Base-by-base conservation (phyloP, 495 filamentous ascomycete species). In the Xylaria scruposa region DNA sequence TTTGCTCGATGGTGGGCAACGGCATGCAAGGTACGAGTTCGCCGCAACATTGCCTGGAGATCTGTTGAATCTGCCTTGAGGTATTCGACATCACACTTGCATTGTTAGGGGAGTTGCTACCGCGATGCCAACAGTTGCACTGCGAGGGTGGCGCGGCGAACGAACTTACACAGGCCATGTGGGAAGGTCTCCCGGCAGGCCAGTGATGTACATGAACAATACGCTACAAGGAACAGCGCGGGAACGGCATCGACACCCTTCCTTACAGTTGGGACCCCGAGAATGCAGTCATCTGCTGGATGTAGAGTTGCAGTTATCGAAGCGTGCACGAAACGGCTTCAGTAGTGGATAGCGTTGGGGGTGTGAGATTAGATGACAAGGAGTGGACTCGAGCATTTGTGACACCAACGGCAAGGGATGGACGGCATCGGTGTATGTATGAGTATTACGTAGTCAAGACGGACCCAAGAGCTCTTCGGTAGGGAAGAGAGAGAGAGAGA, bases 241-340 rank as follows among this genome's bases (percentile, higher is more conserved):
- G 61, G 51, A 67, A 60, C 29, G 62, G 61, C 29, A 58, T 66
- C 47, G 53, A 66, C 51, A 46, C 26, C 46, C 62, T 44, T 58
- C 47, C 36, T 53, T 60, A 47, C 47, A 26, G 59, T 67, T 65
- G 42, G 70, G 59, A 46, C 62, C 36, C 54, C 38, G 40, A 67
- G 42, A 49, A 59, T 60, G 70, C 51, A 64, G 70, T 71, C 70
- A 71, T 56, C 24, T 65, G 69, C 51, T 29, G 62, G 38, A 42
- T 12, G 31, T 67, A 64, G 47, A 47, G 70, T 67, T 71, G 51
- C 51, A 64, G 36, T 60, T 60, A 42, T 44, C 68, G 51, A 59
- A 31, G 29, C 8, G 65, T 47, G 65, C 47, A 38, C 29, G 47
- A 67, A 21, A 49, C 44, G 42, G 54, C 44, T 62, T 65, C 60